Evolutionary conservation across 345 rosid genomes (phyloP), one percentile per base, ranked within the genome.

Genomic region (Moricandia moricandioides): DNA sequence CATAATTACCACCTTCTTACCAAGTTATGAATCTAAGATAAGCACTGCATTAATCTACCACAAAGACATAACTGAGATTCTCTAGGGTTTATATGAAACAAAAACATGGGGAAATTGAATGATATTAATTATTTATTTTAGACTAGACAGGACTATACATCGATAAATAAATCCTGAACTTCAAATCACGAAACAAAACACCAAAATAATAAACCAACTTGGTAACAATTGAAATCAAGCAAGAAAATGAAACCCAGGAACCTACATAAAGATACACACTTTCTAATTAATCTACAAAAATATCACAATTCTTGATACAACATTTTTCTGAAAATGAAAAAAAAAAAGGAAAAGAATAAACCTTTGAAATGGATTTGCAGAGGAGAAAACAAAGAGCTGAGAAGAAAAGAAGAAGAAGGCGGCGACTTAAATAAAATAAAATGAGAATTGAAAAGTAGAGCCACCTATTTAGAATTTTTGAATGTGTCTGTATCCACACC

Each of bases 111-210:
- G 24, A 9, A 8, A 31, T 0, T 16, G 40, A 39, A 29, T 7
- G 60, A 74, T 16, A n/a, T 12, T 7, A 26, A 64, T 31, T 45
- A 13, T 7, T 11, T 24, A 2, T 11, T 26, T 14, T 45, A 39
- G 45, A 39, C 45, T 43, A 43, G 1, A 40, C 45, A 40, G 4
- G 31, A 29, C 31, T 29, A 29, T 4, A 6, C 0, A 30, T 43
- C 24, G 62, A 69, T 27, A 56, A 29, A 6, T 10, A 77, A 65
- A 31, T 76, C 71, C 55, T 69, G 16, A 77, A 65, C 40, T 30
- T 1, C 33, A 33, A 65, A 62, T 31, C 10, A 40, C 12, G 29
- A 55, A 65, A 6, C 9, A 18, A 14, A 51, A 58, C 54, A 31
- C 14, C 63, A 78, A 29, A 29, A n/a, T 33, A 5, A 70, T 14